Percentiles rank a stretch among this genome's conserved stretches.
Evolutionary conservation across 768 basidiomycete species (phyloP).

Genomic region (Termitomyces sp.): DNA sequence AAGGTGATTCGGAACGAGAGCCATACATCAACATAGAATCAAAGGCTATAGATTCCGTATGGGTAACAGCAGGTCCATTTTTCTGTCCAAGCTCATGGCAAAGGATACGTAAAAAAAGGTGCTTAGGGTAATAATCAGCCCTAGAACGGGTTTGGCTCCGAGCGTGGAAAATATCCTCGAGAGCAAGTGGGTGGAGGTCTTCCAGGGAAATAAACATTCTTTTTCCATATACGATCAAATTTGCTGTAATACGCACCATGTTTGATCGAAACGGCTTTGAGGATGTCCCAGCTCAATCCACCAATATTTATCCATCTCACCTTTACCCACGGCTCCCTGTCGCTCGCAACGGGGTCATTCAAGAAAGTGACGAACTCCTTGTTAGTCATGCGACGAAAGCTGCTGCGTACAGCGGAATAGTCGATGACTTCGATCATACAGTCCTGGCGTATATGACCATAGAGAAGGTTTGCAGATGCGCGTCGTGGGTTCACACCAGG

Average conservation of each 20-base stretch:
- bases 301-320: conserved; percentile 74
- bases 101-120: conserved; percentile 67
- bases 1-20: conserved; percentile 33
- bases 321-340: conserved; percentile 55
- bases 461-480: conserved; percentile 47
- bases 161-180: conserved; percentile 65
- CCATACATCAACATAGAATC: conserved; percentile 22
- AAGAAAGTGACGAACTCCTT: conserved; percentile 55
- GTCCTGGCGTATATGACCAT: conserved; percentile 51
- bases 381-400: conserved; percentile 53
- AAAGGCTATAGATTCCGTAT: conserved; percentile 14
- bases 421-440: conserved; percentile 66
- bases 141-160: conserved; percentile 55
- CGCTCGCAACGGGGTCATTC: conserved; percentile 34
- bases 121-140: conserved; percentile 63
- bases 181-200: conserved; percentile 68
- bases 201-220: background rate
- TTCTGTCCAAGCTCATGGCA: conserved; percentile 49
- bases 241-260: conserved; percentile 39
- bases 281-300: conserved; percentile 67
- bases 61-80: conserved; percentile 16
- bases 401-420: conserved; percentile 54
- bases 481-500: conserved; percentile 68
- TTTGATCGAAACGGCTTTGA: conserved; percentile 59
- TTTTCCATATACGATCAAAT: background rate